Evolutionary conservation across 176 grass and related monocot species (phyloP).

Genomic region (Miscanthus lutarioriparius): DNA sequence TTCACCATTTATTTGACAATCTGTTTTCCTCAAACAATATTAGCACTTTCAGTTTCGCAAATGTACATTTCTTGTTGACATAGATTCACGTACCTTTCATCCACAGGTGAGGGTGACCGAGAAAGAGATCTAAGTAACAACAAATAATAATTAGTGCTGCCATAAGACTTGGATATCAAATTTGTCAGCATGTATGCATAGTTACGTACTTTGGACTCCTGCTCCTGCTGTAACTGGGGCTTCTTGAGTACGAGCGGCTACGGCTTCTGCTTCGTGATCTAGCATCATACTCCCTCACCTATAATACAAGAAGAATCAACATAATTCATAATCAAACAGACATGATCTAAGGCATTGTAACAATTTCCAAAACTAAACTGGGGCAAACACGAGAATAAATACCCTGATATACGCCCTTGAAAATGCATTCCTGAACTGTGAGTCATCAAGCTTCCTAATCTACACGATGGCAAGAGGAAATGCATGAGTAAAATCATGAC

Average conservation of each 20-base stretch:
- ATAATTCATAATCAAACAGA: not conserved
- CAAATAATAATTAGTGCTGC: not conserved
- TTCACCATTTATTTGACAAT: not conserved
- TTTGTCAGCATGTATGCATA: not conserved
- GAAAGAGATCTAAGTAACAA: slow-evolving; percentile 36
- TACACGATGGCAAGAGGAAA: slow-evolving; percentile 13
- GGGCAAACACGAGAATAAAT: slow-evolving; percentile 5
- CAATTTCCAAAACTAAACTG: not conserved
- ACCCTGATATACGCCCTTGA: slow-evolving; percentile 89
- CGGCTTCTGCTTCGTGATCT: slow-evolving; percentile 69
- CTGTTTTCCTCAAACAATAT: not conserved
- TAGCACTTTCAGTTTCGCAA: not conserved
- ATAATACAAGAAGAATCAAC: slow-evolving; percentile 6
- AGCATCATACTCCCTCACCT: slow-evolving; percentile 82
- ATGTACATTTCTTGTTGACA: not conserved
- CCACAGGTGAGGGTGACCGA: slow-evolving; percentile 30
- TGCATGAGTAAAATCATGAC: not conserved
- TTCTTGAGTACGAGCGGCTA: slow-evolving; percentile 62
- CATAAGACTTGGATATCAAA: not conserved
- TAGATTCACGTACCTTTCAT: slow-evolving; percentile 40
- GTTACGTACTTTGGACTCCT: slow-evolving; percentile 39
- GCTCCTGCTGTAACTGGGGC: slow-evolving; percentile 62
- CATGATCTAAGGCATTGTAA: slow-evolving; percentile 7
- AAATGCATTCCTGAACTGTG: slow-evolving; percentile 93
- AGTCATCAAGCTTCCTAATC: slow-evolving; percentile 84